Evolutionary conservation across 805 yeast genomes (phyloP), one percentile per base, ranked within the genome.

Genomic region (Candida nanaspora): DNA sequence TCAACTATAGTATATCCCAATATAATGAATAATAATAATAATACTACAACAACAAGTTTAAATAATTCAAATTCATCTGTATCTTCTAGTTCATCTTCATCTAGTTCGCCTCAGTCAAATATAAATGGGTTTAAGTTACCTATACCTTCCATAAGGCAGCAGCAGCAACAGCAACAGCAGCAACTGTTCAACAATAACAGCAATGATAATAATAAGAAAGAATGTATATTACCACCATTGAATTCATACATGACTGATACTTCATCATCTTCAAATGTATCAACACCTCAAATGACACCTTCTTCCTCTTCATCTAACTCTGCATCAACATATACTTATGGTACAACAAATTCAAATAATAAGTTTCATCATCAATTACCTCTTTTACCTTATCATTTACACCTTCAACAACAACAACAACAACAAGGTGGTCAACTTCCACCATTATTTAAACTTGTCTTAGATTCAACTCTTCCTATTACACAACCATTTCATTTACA

Each of bases 391-490:
- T 23, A 33, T 33, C 26, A 21, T 6, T 43, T 37, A 15, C 41
- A 40, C 11, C 48, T 43, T 29, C 43, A 41, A 13, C 31, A 22
- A 10, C 15, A 15, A 23, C 27, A 23, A 18, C 22, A 25, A 4
- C 30, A 35, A 25, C 22, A 35, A 11, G 25, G 40, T 20, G 14
- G 43, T 18, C 34, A 44, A 8, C 40, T 53, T 21, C 58, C 59
- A 2, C 58, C 61, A 2, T 41, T 53, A 3, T 52, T 51, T 42
- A 53, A 49, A 42, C 42, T 55, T 18, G 57, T 53, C 3, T 39
- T 52, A 6, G 57, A 55, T 35, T 52, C 57, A 10, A 43, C 56
- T 3, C 38, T 50, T 15, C 59, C 59, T 2, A 38, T 50, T 4
- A 49, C 53, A 13, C 37, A 34, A 14, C 37, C 37, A 13, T 16